Base-by-base conservation (phyloP, 1,284 basidiomycete genomes). In the Sanguinoderma infundibulare region DNA sequence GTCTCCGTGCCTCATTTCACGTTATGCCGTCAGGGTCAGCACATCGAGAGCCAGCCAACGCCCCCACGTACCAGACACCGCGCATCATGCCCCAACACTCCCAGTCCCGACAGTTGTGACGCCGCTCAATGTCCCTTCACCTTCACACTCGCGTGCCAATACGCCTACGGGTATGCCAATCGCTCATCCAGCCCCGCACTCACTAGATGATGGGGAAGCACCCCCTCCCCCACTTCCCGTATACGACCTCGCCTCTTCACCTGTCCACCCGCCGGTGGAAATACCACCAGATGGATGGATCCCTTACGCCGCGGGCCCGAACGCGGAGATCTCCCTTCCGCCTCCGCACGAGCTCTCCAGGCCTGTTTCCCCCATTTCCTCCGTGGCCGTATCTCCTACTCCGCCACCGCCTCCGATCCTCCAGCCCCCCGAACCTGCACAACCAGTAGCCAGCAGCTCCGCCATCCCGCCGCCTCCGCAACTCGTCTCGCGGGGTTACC, bases 251-350 rank as follows among this genome's bases (percentile, higher is more conserved):
- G 61, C 64, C 0, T 69, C 70, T 1, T 72, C 74, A 1, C 69
- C 67, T 5, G 32, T 40, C 17, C 74, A 67, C 39, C 69, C 66
- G n/a, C 65, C 62, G 0, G 58, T 73, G 24, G 67, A 65, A 14
- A 57, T 70, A 20, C 75, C 72, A 0, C 74, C 75, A 0, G 81
- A 82, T 35, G 72, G 71, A 49, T 81, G 72, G 74, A 81, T 82
- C n/a, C 81, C 80, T 0, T 72, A 66, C 44, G 74, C 74, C 5
- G 70, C 75, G 53, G 51, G 54, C 12, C 38, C 42, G 2, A 64
- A 69, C 28, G 62, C 67, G 35, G 60, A 63, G 22, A 78, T 81
- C n/a, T 51, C 24, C 10, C 36, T 82, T 1, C 80, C 78, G 22
- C 73, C 78, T 0, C 79, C 81, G 2, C 74, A 79, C 58, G 76